Evolutionary conservation across 2,329 filamentous ascomycete species (phyloP).

Genomic region (Pestalotiopsis sp.): DNA sequence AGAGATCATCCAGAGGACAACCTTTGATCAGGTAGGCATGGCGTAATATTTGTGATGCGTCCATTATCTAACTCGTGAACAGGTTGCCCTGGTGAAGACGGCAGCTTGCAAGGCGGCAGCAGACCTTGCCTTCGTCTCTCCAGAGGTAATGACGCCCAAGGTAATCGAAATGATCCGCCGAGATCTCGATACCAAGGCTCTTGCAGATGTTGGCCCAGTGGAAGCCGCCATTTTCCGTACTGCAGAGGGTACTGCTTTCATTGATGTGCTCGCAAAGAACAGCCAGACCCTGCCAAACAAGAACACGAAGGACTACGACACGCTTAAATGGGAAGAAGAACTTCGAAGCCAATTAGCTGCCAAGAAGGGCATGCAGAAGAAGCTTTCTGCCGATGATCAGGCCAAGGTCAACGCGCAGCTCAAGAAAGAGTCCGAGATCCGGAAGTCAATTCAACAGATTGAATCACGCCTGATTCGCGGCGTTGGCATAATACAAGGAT

Average conservation of each 20-base stretch:
- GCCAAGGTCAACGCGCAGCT: conserved; percentile 89
- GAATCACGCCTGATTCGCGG: conserved; percentile 76
- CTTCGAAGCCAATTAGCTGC: conserved; percentile 82
- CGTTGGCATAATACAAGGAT: conserved; percentile 79
- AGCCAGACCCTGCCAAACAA: conserved; percentile 73
- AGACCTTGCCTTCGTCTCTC: conserved; percentile 91
- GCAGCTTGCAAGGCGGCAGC: conserved; percentile 85
- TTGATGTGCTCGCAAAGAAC: conserved; percentile 90
- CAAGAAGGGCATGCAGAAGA: conserved; percentile 90
- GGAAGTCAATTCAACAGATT: conserved; percentile 67
- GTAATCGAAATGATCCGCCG: conserved; percentile 72
- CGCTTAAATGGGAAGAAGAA: conserved; percentile 95
- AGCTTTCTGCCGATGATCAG: conserved; percentile 85
- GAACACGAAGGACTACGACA: conserved; percentile 93
- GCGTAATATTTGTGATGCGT: neutral
- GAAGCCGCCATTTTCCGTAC: conserved; percentile 94
- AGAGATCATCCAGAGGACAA: conserved; percentile 63
- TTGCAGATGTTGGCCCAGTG: conserved; percentile 75
- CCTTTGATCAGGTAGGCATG: conserved; percentile 33
- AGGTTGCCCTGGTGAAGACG: conserved; percentile 50
- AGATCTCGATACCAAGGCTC: conserved; percentile 70
- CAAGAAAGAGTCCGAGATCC: conserved; percentile 80
- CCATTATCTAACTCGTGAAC: conserved; percentile 16
- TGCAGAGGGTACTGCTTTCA: conserved; percentile 81
- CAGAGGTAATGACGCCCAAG: conserved; percentile 73